Base-by-base conservation (phyloP, 169 alveolate species). In the Besnoitia besnoiti region DNA sequence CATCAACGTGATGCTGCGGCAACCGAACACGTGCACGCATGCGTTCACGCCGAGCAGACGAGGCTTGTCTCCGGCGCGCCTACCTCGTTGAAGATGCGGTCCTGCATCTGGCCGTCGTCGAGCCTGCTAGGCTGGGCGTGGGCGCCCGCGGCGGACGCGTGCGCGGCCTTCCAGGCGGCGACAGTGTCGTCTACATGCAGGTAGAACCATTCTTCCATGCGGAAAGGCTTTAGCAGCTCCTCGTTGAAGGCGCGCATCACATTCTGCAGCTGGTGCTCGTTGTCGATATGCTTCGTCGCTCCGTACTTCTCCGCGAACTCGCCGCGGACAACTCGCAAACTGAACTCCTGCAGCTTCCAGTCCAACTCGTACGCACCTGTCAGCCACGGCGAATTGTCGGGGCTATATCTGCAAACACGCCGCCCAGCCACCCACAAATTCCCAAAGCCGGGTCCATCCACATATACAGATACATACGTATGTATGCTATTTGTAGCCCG, bases 321-420 rank as follows among this genome's bases (percentile, higher is more conserved):
- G 91, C 93, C 97, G 89, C 91, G 88, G 85, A 35, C 96, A 73
- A 97, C 75, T 10, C 94, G 91, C 92, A 79, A 95, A 42, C 98
- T 96, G 85, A 97, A 97, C 55, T 96, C 96, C 49, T 89, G 95
- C 42, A 97, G 82, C 14, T 92, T 96, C 62, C 92, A 77, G 93
- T 98, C 99, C 39, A 98, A 91, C 55, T 94, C 97, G 46, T 95
- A 95, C 49, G 99, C 99, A 16, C 97, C 96, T 21, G 94, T 92
- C 79, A 98, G 93, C 92, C 97, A 97, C n/a, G 99, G 99, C 40
- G 98, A 90, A 82, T 96, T 98, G 49, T 90, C 95, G 92, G 95
- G 94, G 87, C 94, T 84, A 30, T 85, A 85, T 84, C 94, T 91
- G 79, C 90, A 76, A 10, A 5, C 14, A 39, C 55, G 10, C 80